Percentiles rank a stretch among this genome's conserved stretches.
These are phyloP conservation scores for Lepidopterella palustris DNA, from an alignment of 495 filamentous ascomycete genomes.

Conservation along the genomic window DNA sequence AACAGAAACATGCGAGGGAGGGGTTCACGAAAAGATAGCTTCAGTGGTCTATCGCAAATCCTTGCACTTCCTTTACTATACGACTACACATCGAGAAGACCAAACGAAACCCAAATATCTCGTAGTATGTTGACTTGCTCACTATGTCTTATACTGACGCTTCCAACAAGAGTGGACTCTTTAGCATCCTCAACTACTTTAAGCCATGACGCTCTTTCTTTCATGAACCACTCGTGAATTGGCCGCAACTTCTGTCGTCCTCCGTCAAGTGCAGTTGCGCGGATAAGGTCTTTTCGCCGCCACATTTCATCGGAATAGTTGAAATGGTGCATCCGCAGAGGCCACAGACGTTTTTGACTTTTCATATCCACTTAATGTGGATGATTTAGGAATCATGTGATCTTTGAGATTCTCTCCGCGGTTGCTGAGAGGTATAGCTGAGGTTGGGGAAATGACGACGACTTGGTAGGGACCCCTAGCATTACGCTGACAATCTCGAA, in stretches of 20 bases:
- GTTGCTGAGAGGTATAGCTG: background rate
- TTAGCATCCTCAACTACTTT: background rate
- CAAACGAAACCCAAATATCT: too few species aligned
- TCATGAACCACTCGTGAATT: background rate
- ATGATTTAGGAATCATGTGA: background rate
- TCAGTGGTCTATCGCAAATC: too few species aligned
- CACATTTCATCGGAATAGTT: background rate
- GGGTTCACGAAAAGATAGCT: too few species aligned
- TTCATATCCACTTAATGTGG: background rate
- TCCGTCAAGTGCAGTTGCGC: background rate
- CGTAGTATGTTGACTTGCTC: background rate
- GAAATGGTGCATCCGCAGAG: background rate
- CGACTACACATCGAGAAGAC: too few species aligned
- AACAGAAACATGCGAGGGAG: too few species aligned
- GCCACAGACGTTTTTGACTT: background rate
- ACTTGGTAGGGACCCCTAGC: background rate
- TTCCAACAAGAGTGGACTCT: background rate
- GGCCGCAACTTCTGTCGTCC: background rate
- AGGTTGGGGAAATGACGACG: background rate
- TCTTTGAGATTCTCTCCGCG: background rate
- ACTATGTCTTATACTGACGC: background rate
- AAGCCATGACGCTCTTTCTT: background rate
- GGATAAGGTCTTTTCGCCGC: background rate
- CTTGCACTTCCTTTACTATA: too few species aligned
- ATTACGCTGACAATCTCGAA: background rate